A percentile compares a stretch with the other conserved stretches of the same genome.
Evolutionary conservation across 2,329 filamentous ascomycete species (phyloP).

Genomic region (Fusarium bactridioides): DNA sequence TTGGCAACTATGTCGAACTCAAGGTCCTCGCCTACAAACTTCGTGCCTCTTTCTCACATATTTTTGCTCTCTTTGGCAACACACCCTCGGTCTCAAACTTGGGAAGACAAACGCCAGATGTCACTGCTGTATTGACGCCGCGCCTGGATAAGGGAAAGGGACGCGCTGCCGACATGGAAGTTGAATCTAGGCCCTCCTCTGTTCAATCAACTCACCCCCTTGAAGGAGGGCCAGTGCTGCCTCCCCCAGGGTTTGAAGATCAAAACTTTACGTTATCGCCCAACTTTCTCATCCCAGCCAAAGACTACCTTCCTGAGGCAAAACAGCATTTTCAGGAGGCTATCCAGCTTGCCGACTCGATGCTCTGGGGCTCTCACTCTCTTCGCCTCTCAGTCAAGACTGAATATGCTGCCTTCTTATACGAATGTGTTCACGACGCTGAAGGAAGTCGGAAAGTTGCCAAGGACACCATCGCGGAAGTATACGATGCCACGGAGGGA

Average conservation of each 20-base stretch:
- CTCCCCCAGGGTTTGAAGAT: conserved; percentile 62
- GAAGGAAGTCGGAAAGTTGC: conserved; percentile 80
- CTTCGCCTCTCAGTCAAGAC: conserved; percentile 88
- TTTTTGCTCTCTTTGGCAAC: conserved; percentile 96
- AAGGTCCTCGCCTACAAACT: conserved; percentile 92
- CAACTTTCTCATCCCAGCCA: conserved; percentile 79
- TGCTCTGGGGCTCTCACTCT: conserved; percentile 88
- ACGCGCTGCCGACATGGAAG: conserved; percentile 54
- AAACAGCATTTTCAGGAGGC: conserved; percentile 83
- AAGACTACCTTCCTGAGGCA: conserved; percentile 85
- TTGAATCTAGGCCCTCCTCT: conserved; percentile 53
- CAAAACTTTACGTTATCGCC: conserved; percentile 56
- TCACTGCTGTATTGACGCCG: conserved; percentile 49
- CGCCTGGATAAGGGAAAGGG: conserved; percentile 58
- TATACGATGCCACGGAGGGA: conserved; percentile 88
- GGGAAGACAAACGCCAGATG: conserved; percentile 60
- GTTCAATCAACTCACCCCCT: conserved; percentile 57
- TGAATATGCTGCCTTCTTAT: conserved; percentile 91
- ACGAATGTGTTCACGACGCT: conserved; percentile 87
- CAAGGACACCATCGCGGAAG: conserved; percentile 83
- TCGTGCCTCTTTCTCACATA: conserved; percentile 92
- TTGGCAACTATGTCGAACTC: conserved; percentile 79
- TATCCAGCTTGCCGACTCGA: conserved; percentile 73
- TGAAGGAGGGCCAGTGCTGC: conserved; percentile 67
- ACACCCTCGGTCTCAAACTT: conserved; percentile 76